Base-by-base conservation (phyloP, 805 yeast genomes). In the Metschnikowia similis region DNA sequence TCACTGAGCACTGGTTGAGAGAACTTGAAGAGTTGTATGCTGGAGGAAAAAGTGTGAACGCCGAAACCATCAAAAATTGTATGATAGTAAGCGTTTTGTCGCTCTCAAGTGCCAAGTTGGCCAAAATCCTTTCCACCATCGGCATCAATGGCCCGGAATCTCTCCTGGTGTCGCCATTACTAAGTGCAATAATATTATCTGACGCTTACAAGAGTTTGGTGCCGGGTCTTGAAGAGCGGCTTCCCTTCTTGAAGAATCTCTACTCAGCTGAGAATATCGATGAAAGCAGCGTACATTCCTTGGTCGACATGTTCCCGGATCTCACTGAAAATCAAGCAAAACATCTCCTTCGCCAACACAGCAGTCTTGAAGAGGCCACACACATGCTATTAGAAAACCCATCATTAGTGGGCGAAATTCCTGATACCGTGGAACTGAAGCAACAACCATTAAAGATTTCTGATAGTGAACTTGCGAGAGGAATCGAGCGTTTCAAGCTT, bases 231-330 rank as follows among this genome's bases (percentile, higher is more conserved):
- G 74, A 70, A 21, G 76, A 73, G n/a, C 71, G 77, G 55, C 56
- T 84, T 2, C 78, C 77, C 2, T 81, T 78, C 52, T 61, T 84
- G 50, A 66, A 62, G 17, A 49, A 35, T 5, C 56, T 45, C 2
- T 49, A 47, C 1, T 45, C 39, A 3, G 37, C 36, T 10, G 48
- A 50, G 6, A 16, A 16, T 8, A 39, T 43, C 28, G 52, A 56
- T 30, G 65, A 69, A 31, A 68, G 64, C 2, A 70, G 75, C 40
- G 70, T 85, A 1, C 60, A 64, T 14, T 67, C 69, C 27, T 57
- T 78, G 39, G 50, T 63, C n/a, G 88, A 83, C 31, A 62, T 90
- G 53, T 87, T 89, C 62, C 96, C 96, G 0, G 77, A 77, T 36
- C 62, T 89, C 34, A 67, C 79, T 0, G 59, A 64, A 3, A 65